Conservation (phyloP, 306 rosid species). For the Malus orientalis region DNA sequence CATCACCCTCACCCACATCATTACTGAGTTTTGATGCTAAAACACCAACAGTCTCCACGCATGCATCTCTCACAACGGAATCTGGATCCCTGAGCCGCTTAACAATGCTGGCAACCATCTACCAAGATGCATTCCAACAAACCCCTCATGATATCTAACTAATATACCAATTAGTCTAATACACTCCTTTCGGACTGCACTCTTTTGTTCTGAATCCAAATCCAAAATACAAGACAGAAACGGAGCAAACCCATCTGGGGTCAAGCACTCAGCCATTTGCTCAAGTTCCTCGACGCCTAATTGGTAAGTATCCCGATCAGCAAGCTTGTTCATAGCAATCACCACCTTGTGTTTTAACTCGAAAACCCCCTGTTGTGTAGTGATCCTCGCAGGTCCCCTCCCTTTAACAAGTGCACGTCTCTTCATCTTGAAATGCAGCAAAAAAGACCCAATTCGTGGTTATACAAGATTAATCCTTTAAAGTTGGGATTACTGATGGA, state of each 20-base stretch:
- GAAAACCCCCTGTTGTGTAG: no score
- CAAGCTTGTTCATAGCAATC: constrained; percentile 57
- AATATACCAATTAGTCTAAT: constrained; percentile 46
- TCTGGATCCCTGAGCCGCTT: constrained; percentile 67
- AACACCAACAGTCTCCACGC: constrained; percentile 45
- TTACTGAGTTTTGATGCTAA: constrained; percentile 39
- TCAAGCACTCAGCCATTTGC: constrained; percentile 31
- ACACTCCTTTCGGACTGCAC: constrained; percentile 52
- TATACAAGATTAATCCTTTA: no score
- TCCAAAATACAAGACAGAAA: constrained; percentile 65
- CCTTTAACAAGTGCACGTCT: no score
- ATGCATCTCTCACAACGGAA: constrained; percentile 62
- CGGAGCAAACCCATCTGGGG: constrained; percentile 49
- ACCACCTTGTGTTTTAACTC: constrained; percentile 16
- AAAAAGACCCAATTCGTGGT: no score
- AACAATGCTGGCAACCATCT: constrained; percentile 53
- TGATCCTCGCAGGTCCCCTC: no score
- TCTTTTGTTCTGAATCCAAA: constrained; percentile 59
- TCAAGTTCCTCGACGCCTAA: constrained; percentile 62
- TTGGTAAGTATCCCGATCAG: constrained; percentile 75
- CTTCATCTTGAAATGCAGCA: no score
- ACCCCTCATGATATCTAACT: constrained; percentile 27
- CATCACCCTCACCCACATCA: constrained; percentile 16
- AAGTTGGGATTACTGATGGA: no score
- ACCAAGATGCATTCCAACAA: constrained; percentile 45